Base-by-base conservation (phyloP, 2,329 filamentous ascomycete species). In the Beauveria medogensis region DNA sequence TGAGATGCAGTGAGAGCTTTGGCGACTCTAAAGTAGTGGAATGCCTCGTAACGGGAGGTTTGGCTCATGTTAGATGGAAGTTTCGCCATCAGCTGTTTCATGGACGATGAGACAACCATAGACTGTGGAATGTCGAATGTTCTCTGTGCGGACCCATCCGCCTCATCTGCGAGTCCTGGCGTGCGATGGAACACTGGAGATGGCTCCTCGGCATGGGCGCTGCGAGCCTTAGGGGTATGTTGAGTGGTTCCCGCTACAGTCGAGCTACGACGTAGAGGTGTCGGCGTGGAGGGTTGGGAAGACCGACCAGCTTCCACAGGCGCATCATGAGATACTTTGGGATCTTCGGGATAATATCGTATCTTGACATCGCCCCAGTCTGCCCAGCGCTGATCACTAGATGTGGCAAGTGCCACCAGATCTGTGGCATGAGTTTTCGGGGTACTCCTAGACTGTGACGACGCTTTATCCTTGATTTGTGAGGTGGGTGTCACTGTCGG, bases 21-120 rank as follows among this genome's bases (percentile, higher is more conserved):
- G n/a, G 92, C 90, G 61, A 89, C 84, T 62, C 94, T 87, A 24
- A 97, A 75, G 59, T 91, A 88, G 66, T 93, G 88, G 48, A 99
- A 84, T 41, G 93, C 80, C 65, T 97, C 94, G 69, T 96, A 97
- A 65, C 86, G 88, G 14, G 86, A 81, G 53, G 88, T 81, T 41
- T 85, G 76, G 0, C 93, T 90, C 67, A 97, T 76, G 63, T 89
- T 86, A 5, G 79, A 71, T 1, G 88, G 78, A 53, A 80, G 79
- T 43, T 78, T 78, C 4, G 77, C 75, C 54, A 89, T 71, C 40
- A 89, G 75, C 7, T 85, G 77, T 65, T 84, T 81, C 43, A 86
- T 77, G 7, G 81, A 75, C 4, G 75, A 77, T 5, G 82, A 78
- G 50, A 74, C 71, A 20, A 89, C 77, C 12, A 78, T 73, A 12